phyloP scores from a whole-genome alignment of 2,329 filamentous ascomycete species.

The Aspergillus carbonarius region DNA sequence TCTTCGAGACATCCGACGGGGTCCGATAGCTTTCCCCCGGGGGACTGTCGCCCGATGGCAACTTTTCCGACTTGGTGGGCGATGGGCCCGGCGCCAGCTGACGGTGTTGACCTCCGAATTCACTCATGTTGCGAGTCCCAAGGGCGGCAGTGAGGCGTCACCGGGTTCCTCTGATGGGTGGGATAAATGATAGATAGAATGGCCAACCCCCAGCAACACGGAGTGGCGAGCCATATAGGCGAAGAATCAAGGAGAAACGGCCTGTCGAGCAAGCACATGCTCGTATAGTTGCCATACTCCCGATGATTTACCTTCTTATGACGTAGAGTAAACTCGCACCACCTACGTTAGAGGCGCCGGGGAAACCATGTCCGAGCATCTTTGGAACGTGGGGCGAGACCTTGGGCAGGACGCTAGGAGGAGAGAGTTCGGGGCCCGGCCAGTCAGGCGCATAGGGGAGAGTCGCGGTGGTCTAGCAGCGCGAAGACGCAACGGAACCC shows the following conservation, averaged over 20 bases:
- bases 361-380: constrained; percentile 20
- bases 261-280: neutral
- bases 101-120: constrained; percentile 22
- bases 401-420: neutral
- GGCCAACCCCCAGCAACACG: neutral
- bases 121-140: constrained; percentile 15
- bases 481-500: too few species aligned
- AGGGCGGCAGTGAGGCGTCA: neutral
- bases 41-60: constrained; percentile 8
- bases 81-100: constrained; percentile 27
- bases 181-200: neutral
- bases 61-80: constrained; percentile 13
- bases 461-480: too few species aligned
- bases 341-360: constrained; percentile 18
- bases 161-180: neutral
- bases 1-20: constrained; percentile 28
- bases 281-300: neutral
- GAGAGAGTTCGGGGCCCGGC: neutral
- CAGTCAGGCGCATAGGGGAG: neutral
- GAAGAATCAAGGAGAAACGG: neutral
- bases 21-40: constrained; percentile 9
- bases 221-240: neutral
- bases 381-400: neutral
- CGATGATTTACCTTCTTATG: constrained; percentile 15
- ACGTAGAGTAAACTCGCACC: constrained; percentile 15